Conservation (phyloP, 495 filamentous ascomycete species). For the Hypoxylon trugodes region DNA sequence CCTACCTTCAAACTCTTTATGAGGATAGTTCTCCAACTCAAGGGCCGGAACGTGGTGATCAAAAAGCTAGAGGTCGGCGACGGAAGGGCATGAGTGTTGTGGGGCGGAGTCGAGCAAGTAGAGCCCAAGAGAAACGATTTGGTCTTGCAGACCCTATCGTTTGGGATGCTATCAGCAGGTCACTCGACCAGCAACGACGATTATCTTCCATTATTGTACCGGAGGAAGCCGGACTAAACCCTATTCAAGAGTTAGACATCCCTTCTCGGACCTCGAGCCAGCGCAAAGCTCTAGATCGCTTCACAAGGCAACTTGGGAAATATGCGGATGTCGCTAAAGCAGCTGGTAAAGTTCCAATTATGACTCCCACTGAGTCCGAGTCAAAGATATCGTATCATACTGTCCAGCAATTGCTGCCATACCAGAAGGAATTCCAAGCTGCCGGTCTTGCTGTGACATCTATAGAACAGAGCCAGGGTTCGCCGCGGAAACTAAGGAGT, state of each 20-base stretch:
- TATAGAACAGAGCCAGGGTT: slow-evolving; percentile 46
- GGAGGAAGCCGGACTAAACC: slow-evolving; percentile 7
- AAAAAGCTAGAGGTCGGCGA: slow-evolving; percentile 11
- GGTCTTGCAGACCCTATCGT: slow-evolving; percentile 44
- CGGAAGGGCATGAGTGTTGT: slow-evolving; percentile 12
- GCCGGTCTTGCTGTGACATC: slow-evolving; percentile 62
- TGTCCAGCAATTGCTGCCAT: slow-evolving; percentile 55
- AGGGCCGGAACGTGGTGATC: not conserved
- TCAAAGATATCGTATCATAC: slow-evolving; percentile 52
- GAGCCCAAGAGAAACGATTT: slow-evolving; percentile 35
- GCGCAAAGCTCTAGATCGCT: slow-evolving; percentile 48
- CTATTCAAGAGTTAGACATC: slow-evolving; percentile 4
- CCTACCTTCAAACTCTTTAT: not conserved
- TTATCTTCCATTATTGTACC: slow-evolving; percentile 44
- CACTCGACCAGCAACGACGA: slow-evolving; percentile 48
- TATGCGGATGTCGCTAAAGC: slow-evolving; percentile 46
- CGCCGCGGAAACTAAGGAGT: slow-evolving; percentile 8
- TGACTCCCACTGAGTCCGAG: slow-evolving; percentile 44
- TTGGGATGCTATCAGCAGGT: slow-evolving; percentile 49
- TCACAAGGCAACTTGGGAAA: slow-evolving; percentile 52
- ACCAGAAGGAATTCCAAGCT: slow-evolving; percentile 52
- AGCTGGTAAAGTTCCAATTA: slow-evolving; percentile 37
- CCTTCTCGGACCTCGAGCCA: slow-evolving; percentile 50
- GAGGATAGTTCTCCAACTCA: not conserved
- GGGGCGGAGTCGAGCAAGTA: slow-evolving; percentile 7